phyloP scores from a whole-genome alignment of 1,284 basidiomycete species.

The Pisolithus thermaeus region DNA sequence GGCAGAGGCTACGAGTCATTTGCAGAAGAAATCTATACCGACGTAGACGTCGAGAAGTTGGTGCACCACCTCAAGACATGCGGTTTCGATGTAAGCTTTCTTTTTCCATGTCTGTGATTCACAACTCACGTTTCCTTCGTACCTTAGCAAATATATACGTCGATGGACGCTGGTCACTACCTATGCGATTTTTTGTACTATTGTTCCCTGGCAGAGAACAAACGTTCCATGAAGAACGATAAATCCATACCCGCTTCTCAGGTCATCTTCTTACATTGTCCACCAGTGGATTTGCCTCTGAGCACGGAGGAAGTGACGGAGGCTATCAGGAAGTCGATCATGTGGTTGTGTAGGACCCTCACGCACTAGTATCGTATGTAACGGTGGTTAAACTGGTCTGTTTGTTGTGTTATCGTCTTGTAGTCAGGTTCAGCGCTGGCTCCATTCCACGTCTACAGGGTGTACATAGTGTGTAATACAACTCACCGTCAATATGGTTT shows the following conservation, averaged over 20 bases:
- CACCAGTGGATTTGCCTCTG: conserved; percentile 57
- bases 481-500: no score
- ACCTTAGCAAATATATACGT: conserved; percentile 57
- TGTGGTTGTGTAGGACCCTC: conserved; percentile 44
- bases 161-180: conserved; percentile 72
- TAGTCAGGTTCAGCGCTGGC: no score
- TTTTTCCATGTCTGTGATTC: conserved; percentile 2
- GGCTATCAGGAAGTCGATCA: conserved; percentile 52
- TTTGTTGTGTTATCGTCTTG: no score
- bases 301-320: conserved; percentile 61
- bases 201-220: conserved; percentile 69
- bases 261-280: conserved; percentile 69
- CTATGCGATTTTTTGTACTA: conserved; percentile 76
- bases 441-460: no score
- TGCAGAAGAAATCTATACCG: conserved; percentile 41
- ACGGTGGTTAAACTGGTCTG: neutral
- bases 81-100: conserved; percentile 50
- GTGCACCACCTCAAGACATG: conserved; percentile 53
- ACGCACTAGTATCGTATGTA: conserved; percentile 10
- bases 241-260: conserved; percentile 42
- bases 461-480: no score
- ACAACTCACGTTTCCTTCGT: conserved; percentile 3
- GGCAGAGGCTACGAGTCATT: conserved; percentile 45
- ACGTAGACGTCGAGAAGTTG: conserved; percentile 42
- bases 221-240: conserved; percentile 49